Base-by-base conservation (phyloP, 225 moss, liverwort and hornwort genomes). In the Pleurozium schreberi region DNA sequence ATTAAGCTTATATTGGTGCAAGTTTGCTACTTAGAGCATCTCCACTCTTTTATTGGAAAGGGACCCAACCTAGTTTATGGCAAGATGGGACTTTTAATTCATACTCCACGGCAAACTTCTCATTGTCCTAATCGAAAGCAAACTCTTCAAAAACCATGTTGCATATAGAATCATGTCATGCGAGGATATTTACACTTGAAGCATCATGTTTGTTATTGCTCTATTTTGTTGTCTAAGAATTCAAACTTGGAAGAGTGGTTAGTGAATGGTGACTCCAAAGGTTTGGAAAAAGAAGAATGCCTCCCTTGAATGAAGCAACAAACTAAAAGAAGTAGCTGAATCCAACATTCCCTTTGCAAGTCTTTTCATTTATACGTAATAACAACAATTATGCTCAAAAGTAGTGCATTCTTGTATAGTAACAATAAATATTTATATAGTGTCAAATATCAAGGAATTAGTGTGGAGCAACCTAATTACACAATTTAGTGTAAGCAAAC, bases 101-200 rank as follows among this genome's bases (percentile, higher is more conserved):
- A 21, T 34, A 75, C 8, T 0, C 0, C 8, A 75, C 4, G 0
- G 0, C 3, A 3, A 52, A 21, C 5, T 52, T 0, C 0, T 5
- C 13, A 34, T 52, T 52, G 22, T 1, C 21, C 2, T 22, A 52
- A 34, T 22, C 3, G 5, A 50, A 0, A 50, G 11, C 0, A 3
- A 0, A 0, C 8, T 34, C 49, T 0, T 75, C 20, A 34, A 76
- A 75, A 76, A 52, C 8, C 12, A 8, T 76, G 3, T 5, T 52
- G 5, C 1, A 33, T 0, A 34, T 0, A 0, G 0, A 75, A 52
- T 34, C 1, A 0, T 75, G 3, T 34, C 0, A 0, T 34, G 1
- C 6, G 2, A 0, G 0, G 3, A 4, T 4, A 50, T 50, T 33
- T 75, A 20, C 21, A 49, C 33, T 49, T 49, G 0, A 43, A 26